These are phyloP conservation scores for Emydomyces testavorans DNA, from an alignment of 2,329 filamentous ascomycete genomes.

Conservation along the genomic window DNA sequence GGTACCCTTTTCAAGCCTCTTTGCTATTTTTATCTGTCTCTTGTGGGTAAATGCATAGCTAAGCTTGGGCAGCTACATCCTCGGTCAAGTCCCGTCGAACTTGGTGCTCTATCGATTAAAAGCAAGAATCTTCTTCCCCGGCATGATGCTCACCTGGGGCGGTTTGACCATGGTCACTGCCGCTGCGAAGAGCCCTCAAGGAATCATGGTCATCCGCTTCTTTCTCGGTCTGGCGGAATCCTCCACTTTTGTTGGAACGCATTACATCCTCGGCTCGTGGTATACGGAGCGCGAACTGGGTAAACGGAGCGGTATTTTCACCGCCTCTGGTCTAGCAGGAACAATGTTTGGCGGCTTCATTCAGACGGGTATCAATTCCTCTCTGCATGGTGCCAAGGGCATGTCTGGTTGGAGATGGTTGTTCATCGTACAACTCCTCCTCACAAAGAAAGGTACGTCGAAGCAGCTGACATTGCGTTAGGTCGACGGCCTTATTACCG, in stretches of 20 bases:
- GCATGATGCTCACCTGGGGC: constrained; percentile 26
- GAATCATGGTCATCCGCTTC: constrained; percentile 30
- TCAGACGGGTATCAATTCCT: constrained; percentile 27
- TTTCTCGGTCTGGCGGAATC: constrained; percentile 27
- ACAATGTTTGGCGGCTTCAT: constrained; percentile 31
- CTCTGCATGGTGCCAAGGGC: constrained; percentile 22
- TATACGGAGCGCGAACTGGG: constrained; percentile 34
- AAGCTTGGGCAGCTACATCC: constrained; percentile 25
- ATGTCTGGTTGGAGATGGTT: constrained; percentile 29
- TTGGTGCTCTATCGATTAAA: constrained; percentile 26
- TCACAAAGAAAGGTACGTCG: too few species aligned
- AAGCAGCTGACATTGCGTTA: too few species aligned
- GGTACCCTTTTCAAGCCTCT: constrained; percentile 17
- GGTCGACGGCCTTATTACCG: constrained; percentile 33
- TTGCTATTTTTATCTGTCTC: background rate
- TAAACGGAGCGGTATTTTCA: constrained; percentile 30
- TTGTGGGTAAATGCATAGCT: background rate
- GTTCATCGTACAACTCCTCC: constrained; percentile 31
- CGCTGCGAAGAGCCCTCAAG: constrained; percentile 20
- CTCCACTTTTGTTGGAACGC: constrained; percentile 27
- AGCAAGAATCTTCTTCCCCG: constrained; percentile 22
- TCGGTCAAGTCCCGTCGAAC: constrained; percentile 37
- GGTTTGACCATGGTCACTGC: constrained; percentile 26
- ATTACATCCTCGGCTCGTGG: constrained; percentile 35
- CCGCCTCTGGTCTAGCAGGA: constrained; percentile 25